Percentiles rank a stretch among this genome's conserved stretches.
Evolutionary conservation across 1,284 basidiomycete genomes (phyloP).

Genomic region (Tilletia caries): DNA sequence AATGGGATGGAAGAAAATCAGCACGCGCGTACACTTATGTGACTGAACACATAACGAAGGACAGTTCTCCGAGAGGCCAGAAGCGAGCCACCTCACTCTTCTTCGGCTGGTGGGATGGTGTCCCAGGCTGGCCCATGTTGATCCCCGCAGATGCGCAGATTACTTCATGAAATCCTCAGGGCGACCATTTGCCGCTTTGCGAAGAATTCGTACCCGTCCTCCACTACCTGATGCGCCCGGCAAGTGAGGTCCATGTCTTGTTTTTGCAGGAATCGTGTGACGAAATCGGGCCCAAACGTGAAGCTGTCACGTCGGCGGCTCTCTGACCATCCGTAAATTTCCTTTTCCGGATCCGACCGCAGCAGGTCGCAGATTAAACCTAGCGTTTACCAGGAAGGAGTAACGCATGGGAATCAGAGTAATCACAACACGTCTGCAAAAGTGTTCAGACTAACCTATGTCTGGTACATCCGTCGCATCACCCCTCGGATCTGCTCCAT

Average conservation of each 20-base stretch:
- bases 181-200: constrained; percentile 96
- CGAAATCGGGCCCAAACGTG: constrained; percentile 97
- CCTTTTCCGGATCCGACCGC: constrained; percentile 99
- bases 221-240: constrained; percentile 97
- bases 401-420: neutral
- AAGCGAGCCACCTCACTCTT: constrained; percentile 35
- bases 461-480: constrained; percentile 99
- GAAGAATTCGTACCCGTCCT: constrained; percentile 99
- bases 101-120: constrained; percentile 60
- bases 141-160: constrained; percentile 63
- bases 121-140: constrained; percentile 59
- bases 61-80: too few relatives aligned
- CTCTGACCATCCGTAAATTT: constrained; percentile 98
- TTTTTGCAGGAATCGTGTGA: constrained; percentile 95
- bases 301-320: constrained; percentile 98
- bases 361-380: constrained; percentile 92
- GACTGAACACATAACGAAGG: too few relatives aligned
- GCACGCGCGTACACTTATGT: too few relatives aligned
- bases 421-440: neutral
- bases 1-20: too few relatives aligned
- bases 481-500: constrained; percentile 99
- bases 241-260: constrained; percentile 98
- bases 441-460: constrained; percentile 66
- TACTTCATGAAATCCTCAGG: constrained; percentile 95
- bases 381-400: constrained; percentile 19